phyloP scores from a whole-genome alignment of 306 rosid species.

The Acmispon strigosus region DNA sequence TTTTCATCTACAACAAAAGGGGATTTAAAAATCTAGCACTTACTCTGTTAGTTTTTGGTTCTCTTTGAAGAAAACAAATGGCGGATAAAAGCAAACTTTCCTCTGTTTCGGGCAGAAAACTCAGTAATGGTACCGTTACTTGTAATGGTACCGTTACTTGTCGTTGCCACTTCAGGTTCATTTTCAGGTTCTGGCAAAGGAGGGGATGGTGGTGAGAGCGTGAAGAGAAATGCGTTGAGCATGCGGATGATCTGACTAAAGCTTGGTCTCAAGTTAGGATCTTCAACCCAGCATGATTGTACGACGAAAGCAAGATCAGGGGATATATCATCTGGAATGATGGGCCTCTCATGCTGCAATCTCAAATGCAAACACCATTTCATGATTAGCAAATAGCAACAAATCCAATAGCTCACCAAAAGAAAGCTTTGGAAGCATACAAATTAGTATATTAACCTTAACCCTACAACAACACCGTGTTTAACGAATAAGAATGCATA shows the following conservation, averaged over 20 bases:
- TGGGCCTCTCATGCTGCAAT: conserved; percentile 91
- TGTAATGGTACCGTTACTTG: conserved; percentile 26
- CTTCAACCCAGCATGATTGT: conserved; percentile 97
- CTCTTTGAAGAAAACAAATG: conserved; percentile 79
- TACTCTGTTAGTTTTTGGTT: conserved; percentile 56
- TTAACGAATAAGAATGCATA: background rate
- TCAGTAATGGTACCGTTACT: conserved; percentile 56
- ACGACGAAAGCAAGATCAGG: conserved; percentile 73
- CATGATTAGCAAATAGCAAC: conserved; percentile 21
- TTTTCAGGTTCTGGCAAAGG: conserved; percentile 39
- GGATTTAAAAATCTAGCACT: conserved; percentile 27
- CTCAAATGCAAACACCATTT: conserved; percentile 24
- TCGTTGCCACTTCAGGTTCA: conserved; percentile 42
- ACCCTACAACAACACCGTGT: background rate
- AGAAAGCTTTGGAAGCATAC: background rate
- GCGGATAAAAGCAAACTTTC: conserved; percentile 74
- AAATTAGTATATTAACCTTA: background rate
- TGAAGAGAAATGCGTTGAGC: conserved; percentile 69
- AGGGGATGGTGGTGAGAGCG: conserved; percentile 51
- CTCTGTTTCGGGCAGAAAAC: conserved; percentile 60
- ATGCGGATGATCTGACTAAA: conserved; percentile 80
- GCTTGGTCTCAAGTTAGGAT: conserved; percentile 76
- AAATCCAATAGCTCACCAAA: background rate
- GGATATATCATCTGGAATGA: conserved; percentile 64
- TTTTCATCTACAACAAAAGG: conserved; percentile 33